Percentiles rank a stretch among this genome's conserved stretches.
phyloP scores from a whole-genome alignment of 2,329 filamentous ascomycete species.

The Ophiocordyceps camponoti-rufipedis region DNA sequence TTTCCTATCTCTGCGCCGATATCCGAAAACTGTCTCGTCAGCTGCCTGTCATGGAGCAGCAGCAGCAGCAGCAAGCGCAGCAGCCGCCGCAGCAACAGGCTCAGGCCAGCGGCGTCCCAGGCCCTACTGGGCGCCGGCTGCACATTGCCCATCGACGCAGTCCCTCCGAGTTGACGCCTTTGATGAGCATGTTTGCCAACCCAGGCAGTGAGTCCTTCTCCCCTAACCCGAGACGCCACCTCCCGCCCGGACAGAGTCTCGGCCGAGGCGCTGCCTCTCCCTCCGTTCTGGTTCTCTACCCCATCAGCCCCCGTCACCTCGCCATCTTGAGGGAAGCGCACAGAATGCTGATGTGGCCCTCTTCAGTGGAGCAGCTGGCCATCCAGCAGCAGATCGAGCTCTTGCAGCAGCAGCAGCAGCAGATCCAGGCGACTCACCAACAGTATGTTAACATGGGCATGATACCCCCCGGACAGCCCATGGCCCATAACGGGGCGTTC shows the following conservation, averaged over 20 bases:
- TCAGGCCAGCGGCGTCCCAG: constrained; percentile 40
- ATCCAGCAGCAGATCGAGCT: constrained; percentile 97
- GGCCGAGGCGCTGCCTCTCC: neutral
- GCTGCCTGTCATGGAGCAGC: constrained; percentile 40
- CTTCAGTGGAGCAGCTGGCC: constrained; percentile 82
- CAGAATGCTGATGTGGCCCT: neutral
- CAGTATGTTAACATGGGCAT: constrained; percentile 97
- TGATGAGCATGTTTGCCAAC: constrained; percentile 79
- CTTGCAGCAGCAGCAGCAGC: constrained; percentile 93
- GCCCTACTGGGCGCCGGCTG: constrained; percentile 71
- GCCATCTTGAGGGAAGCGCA: constrained; percentile 1
- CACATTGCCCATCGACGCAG: constrained; percentile 96
- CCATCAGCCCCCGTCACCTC: neutral
- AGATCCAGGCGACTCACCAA: constrained; percentile 89
- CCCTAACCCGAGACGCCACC: constrained; percentile 1
- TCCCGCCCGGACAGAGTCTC: neutral
- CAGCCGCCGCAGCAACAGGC: constrained; percentile 33
- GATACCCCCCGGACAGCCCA: constrained; percentile 62
- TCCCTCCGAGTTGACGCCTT: constrained; percentile 87
- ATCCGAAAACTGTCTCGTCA: constrained; percentile 4
- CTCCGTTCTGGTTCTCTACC: neutral
- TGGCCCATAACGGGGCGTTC: constrained; percentile 54
- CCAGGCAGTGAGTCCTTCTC: constrained; percentile 38
- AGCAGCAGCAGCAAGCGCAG: constrained; percentile 11
- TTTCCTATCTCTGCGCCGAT: neutral